Conservation (phyloP, 257 asterid species). For the Solanum arcanum region DNA sequence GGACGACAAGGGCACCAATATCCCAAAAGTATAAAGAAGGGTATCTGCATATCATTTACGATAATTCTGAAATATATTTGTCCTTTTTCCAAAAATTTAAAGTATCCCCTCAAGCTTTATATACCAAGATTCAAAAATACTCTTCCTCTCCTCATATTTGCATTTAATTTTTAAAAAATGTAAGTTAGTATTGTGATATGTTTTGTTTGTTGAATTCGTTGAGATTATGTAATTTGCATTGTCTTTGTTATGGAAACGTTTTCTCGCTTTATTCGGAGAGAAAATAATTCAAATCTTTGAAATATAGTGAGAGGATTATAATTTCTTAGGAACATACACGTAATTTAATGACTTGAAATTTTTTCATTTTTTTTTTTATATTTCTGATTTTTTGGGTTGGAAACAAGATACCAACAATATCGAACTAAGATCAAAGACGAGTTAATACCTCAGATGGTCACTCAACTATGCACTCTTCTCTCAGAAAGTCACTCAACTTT, state of each 20-base stretch:
- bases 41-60: no score
- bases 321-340: not conserved
- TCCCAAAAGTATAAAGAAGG: no score
- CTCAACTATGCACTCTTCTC: no score
- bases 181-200: not conserved
- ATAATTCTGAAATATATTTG: no score
- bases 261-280: not conserved
- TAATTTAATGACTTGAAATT: no score
- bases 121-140: not conserved
- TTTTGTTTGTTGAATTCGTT: not conserved
- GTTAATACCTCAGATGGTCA: no score
- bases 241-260: not conserved
- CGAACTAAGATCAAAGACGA: not conserved
- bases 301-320: not conserved
- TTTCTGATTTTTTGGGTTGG: not conserved
- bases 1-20: no score
- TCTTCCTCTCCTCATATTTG: not conserved
- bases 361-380: no score
- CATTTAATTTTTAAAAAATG: no score
- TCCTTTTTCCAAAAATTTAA: no score
- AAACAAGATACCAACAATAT: not conserved
- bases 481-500: no score
- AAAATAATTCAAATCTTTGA: not conserved
- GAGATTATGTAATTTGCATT: not conserved
- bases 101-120: not conserved